These are phyloP conservation scores for Solanum chilense DNA, from an alignment of 257 asterid species.

Conservation along the genomic window DNA sequence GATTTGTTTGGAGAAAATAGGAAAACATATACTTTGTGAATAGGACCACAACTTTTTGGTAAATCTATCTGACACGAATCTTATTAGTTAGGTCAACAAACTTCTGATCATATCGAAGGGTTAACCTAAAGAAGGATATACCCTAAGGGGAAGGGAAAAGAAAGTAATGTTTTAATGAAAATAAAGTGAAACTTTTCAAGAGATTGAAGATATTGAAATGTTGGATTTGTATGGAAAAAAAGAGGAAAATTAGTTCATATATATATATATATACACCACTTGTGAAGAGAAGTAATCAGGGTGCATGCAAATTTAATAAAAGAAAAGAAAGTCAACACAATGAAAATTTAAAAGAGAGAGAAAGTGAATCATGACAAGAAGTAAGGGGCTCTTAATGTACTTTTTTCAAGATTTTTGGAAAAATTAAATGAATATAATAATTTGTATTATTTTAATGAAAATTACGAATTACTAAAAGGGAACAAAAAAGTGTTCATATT, in stretches of 20 bases:
- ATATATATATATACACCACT: not conserved
- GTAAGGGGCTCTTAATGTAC: conserved; percentile 14
- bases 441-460: not conserved
- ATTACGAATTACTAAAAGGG: not conserved
- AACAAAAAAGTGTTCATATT: not conserved
- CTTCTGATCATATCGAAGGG: not conserved
- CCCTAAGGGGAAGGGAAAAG: not conserved
- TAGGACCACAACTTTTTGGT: not conserved
- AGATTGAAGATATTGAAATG: not conserved
- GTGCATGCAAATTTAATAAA: not conserved
- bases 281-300: not conserved
- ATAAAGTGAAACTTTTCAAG: not conserved
- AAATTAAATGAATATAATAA: not conserved
- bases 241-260: not conserved
- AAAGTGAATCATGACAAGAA: not conserved
- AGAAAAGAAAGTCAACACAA: conserved; percentile 18
- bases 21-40: not conserved
- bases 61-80: not conserved
- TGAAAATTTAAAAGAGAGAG: conserved; percentile 17
- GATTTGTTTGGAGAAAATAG: not conserved
- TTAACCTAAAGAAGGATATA: not conserved
- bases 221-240: not conserved
- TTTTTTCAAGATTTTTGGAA: conserved; percentile 6
- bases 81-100: not conserved
- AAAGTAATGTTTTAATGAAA: not conserved